phyloP scores from a whole-genome alignment of 2,329 filamentous ascomycete genomes.

The Berkeleyomyces basicola region DNA sequence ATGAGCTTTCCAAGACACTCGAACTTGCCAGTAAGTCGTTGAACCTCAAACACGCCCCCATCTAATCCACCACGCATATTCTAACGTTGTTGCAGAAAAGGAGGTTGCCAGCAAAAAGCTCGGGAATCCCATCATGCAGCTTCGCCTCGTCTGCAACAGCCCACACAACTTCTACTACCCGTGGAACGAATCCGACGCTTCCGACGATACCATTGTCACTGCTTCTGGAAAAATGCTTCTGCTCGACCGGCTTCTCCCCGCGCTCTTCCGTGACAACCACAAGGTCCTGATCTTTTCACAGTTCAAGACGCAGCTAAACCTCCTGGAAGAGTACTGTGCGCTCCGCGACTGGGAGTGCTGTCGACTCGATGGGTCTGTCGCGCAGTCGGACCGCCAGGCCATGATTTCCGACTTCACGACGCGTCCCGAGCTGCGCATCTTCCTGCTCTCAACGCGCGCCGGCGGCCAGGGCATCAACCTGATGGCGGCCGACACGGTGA shows the following conservation, averaged over 20 bases:
- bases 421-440: slow-evolving; percentile 51
- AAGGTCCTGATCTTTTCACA: slow-evolving; percentile 95
- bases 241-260: slow-evolving; percentile 67
- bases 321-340: slow-evolving; percentile 77
- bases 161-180: slow-evolving; percentile 97
- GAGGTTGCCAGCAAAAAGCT: slow-evolving; percentile 85
- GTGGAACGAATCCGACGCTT: slow-evolving; percentile 44
- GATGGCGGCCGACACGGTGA: slow-evolving; percentile 77
- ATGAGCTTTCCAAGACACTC: slow-evolving; percentile 41
- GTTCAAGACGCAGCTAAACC: slow-evolving; percentile 86
- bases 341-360: slow-evolving; percentile 67
- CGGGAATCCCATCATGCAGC: slow-evolving; percentile 82
- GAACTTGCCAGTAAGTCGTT: slow-evolving; percentile 53
- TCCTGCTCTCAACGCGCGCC: slow-evolving; percentile 76
- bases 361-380: slow-evolving; percentile 78
- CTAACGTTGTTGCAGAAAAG: slow-evolving; percentile 38
- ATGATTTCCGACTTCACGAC: slow-evolving; percentile 62
- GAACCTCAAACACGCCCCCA: neutral
- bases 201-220: slow-evolving; percentile 71
- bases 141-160: slow-evolving; percentile 80
- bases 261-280: slow-evolving; percentile 56
- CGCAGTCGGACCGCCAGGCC: slow-evolving; percentile 51
- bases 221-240: slow-evolving; percentile 92
- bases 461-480: slow-evolving; percentile 94
- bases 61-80: neutral